Conservation (phyloP, 768 basidiomycete genomes). For the Pleurotus eryngii region DNA sequence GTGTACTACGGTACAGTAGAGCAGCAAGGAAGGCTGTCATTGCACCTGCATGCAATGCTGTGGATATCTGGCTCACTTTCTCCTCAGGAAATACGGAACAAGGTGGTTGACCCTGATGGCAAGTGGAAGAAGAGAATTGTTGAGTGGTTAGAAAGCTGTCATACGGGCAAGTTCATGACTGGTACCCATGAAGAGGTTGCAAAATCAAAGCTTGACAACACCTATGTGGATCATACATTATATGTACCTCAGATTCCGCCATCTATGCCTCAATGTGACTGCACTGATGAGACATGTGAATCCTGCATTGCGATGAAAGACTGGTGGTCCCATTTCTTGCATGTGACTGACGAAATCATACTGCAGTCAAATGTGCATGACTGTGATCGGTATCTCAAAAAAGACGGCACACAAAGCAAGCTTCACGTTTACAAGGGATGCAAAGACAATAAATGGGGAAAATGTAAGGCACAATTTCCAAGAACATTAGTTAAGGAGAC, state of each 20-base stretch:
- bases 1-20: conserved; percentile 39
- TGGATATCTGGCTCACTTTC: conserved; percentile 26
- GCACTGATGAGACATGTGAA: conserved; percentile 5
- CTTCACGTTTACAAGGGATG: conserved; percentile 16
- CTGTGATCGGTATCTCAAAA: neutral
- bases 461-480: conserved; percentile 32
- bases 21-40: conserved; percentile 31
- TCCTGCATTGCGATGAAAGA: neutral
- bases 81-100: conserved; percentile 28
- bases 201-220: neutral
- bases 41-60: conserved; percentile 33
- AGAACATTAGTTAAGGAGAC: conserved; percentile 17
- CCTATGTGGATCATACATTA: conserved; percentile 20
- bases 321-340: conserved; percentile 18
- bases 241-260: conserved; percentile 20
- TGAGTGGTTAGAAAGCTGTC: conserved; percentile 20
- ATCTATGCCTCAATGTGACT: conserved; percentile 5
- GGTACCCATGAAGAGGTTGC: conserved; percentile 17
- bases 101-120: conserved; percentile 6
- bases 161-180: conserved; percentile 25
- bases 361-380: neutral
- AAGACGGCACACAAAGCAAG: conserved; percentile 3
- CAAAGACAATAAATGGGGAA: conserved; percentile 21
- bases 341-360: conserved; percentile 22
- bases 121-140: conserved; percentile 13